phyloP scores from a whole-genome alignment of 2,329 filamentous ascomycete genomes.

The Sarocladium strictum region DNA sequence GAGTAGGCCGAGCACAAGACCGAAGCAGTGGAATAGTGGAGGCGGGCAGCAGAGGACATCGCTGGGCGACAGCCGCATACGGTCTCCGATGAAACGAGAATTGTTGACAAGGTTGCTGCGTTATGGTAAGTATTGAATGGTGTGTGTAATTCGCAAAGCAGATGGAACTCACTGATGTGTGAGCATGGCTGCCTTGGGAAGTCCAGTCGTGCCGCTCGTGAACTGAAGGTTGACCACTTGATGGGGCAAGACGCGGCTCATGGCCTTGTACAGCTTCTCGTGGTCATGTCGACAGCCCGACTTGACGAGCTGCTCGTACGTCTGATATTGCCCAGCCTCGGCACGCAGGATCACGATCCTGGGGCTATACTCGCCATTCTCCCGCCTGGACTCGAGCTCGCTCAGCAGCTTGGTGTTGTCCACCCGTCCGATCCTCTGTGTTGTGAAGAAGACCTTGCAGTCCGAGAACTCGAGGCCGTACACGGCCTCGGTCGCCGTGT shows the following conservation, averaged over 20 bases:
- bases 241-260: constrained; percentile 52
- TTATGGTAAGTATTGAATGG: no score
- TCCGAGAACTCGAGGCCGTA: constrained; percentile 67
- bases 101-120: constrained; percentile 60
- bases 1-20: constrained; percentile 69
- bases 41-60: constrained; percentile 77
- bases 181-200: constrained; percentile 69
- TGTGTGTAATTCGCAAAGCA: no score
- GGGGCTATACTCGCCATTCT: constrained; percentile 26
- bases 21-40: constrained; percentile 82
- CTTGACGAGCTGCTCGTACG: constrained; percentile 53
- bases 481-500: constrained; percentile 66
- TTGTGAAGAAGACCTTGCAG: constrained; percentile 69
- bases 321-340: constrained; percentile 43
- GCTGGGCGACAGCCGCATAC: constrained; percentile 60
- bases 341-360: constrained; percentile 58
- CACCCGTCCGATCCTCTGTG: constrained; percentile 59
- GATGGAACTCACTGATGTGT: constrained; percentile 56
- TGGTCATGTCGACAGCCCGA: constrained; percentile 42
- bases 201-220: constrained; percentile 68
- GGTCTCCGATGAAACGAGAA: constrained; percentile 65
- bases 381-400: constrained; percentile 35
- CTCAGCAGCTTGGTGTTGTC: constrained; percentile 56
- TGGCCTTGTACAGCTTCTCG: constrained; percentile 45
- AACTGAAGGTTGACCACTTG: constrained; percentile 71